Conservation (phyloP, 805 yeast genomes). For the Schwanniomyces vanrijiae region DNA sequence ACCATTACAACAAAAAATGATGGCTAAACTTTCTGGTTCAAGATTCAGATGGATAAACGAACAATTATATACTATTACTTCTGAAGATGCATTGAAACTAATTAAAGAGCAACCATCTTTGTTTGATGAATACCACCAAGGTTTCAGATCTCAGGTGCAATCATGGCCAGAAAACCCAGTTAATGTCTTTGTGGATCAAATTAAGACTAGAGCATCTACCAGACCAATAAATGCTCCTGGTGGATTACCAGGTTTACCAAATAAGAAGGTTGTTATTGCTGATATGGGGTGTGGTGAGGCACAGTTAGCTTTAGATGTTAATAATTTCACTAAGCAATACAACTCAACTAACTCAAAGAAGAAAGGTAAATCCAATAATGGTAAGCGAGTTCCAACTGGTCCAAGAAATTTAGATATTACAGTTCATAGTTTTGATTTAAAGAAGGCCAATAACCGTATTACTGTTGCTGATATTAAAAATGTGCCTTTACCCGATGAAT, state of each 20-base stretch:
- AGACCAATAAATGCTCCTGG: constrained; percentile 93
- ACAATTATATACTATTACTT: constrained; percentile 84
- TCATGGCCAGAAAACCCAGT: constrained; percentile 99
- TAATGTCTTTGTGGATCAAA: constrained; percentile 76
- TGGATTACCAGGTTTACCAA: constrained; percentile 78
- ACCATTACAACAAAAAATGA: constrained; percentile 92
- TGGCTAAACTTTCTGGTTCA: constrained; percentile 91
- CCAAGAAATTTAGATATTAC: constrained; percentile 47
- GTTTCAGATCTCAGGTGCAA: constrained; percentile 92
- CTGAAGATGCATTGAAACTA: constrained; percentile 71
- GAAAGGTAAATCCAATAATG: constrained; percentile 29
- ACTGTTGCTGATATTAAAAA: constrained; percentile 96
- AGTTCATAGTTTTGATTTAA: constrained; percentile 89
- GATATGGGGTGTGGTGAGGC: constrained; percentile 99
- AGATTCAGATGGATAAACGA: constrained; percentile 98
- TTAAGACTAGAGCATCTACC: constrained; percentile 52
- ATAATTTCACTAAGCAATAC: constrained; percentile 42
- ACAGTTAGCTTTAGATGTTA: constrained; percentile 69
- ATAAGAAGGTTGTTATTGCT: constrained; percentile 73
- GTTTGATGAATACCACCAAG: constrained; percentile 93
- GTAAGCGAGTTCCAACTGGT: constrained; percentile 8
- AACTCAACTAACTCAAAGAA: constrained; percentile 18
- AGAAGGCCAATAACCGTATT: constrained; percentile 82
- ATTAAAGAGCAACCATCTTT: constrained; percentile 80
- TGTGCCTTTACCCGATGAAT: constrained; percentile 78